Conservation (phyloP, 1,284 basidiomycete genomes). For the Ustanciosporium gigantosporum region DNA sequence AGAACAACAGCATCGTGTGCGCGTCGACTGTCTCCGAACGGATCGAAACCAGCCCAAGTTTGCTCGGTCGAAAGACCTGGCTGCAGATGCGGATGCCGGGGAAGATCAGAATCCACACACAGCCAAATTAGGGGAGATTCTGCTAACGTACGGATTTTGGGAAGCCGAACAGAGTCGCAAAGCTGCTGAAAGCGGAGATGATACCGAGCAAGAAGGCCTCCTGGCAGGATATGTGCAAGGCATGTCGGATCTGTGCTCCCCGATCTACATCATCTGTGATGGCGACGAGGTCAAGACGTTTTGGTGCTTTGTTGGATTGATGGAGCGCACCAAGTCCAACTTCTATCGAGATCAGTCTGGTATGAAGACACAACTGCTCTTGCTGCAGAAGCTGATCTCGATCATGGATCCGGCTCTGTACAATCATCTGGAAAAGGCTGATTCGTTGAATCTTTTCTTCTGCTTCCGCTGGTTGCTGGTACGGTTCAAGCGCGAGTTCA, state of each 20-base stretch:
- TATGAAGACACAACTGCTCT: constrained; percentile 90
- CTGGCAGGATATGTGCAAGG: constrained; percentile 76
- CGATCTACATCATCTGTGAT: constrained; percentile 86
- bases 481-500: constrained; percentile 74
- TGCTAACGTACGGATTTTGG: constrained; percentile 75
- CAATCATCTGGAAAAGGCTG: constrained; percentile 73
- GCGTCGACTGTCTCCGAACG: constrained; percentile 96
- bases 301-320: constrained; percentile 92
- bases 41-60: constrained; percentile 89
- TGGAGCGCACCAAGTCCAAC: constrained; percentile 94
- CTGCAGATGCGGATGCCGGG: constrained; percentile 48
- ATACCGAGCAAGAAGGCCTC: not conserved
- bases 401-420: constrained; percentile 84
- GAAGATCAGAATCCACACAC: constrained; percentile 79
- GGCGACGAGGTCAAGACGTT: constrained; percentile 87
- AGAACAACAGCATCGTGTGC: constrained; percentile 79
- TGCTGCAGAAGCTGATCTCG: constrained; percentile 83
- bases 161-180: constrained; percentile 19
- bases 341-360: constrained; percentile 95
- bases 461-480: constrained; percentile 78
- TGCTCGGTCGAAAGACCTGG: constrained; percentile 17
- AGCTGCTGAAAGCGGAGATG: not conserved
- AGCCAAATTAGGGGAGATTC: constrained; percentile 74
- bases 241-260: constrained; percentile 95
- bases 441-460: constrained; percentile 93